These are phyloP conservation scores for Irpex sp. DNA, from an alignment of 1,284 basidiomycete genomes.

Conservation along the genomic window DNA sequence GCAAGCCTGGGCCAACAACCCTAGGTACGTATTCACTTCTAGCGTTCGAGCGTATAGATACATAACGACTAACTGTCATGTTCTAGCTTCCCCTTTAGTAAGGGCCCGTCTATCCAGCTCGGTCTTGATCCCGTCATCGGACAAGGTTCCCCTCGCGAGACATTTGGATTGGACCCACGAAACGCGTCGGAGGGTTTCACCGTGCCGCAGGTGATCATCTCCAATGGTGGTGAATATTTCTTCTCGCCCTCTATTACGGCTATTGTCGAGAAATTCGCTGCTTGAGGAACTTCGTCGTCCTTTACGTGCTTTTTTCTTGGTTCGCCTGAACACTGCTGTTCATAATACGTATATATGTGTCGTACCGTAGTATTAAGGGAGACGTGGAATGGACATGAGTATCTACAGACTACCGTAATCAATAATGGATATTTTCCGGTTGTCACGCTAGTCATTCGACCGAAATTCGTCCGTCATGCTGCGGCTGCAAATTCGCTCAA, in stretches of 20 bases:
- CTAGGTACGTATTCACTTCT: background rate
- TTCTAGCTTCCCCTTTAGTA: background rate
- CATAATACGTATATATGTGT: too few relatives aligned
- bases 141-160: background rate
- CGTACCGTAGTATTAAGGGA: too few relatives aligned
- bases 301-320: too few relatives aligned
- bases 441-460: too few relatives aligned
- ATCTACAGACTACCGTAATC: too few relatives aligned
- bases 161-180: background rate
- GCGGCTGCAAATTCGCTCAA: too few relatives aligned
- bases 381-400: too few relatives aligned
- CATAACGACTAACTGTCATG: background rate
- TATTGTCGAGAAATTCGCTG: background rate
- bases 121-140: background rate
- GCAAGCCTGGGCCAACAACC: background rate
- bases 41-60: too few relatives aligned
- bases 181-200: background rate
- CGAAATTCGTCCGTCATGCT: too few relatives aligned
- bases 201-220: conserved; percentile 12
- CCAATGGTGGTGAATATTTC: conserved; percentile 18
- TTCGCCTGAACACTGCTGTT: too few relatives aligned
- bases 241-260: conserved; percentile 14
- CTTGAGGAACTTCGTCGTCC: too few relatives aligned
- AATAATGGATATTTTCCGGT: too few relatives aligned
- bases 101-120: background rate